Evolutionary conservation across 306 rosid species (phyloP), one percentile per base, ranked within the genome.

Genomic region (Pterocarpus santalinus): DNA sequence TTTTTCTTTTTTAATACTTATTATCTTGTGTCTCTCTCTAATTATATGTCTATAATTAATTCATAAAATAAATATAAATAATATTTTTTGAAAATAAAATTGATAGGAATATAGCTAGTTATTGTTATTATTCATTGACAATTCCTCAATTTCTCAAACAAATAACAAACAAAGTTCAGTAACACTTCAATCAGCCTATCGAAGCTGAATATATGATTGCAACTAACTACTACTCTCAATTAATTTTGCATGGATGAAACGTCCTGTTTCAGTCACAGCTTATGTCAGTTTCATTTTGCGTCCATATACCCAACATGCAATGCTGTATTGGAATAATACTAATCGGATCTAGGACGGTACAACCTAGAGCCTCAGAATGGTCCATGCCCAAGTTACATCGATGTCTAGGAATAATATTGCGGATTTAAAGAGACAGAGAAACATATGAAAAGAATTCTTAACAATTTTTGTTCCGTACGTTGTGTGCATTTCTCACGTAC

Each of bases 301-400:
- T 53, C 77, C 64, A 53, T n/a, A 49, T 9, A 15, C 75, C 75
- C 60, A 32, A 30, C 61, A 49, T 14, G 8, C 33, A 69, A 30
- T 12, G 60, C 4, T 34, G 75, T 30, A 51, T 15, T 4, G 76
- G 77, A 72, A 53, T 34, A 35, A 52, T 72, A 72, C 35, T n/a
- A 22, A 72, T 72, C 65, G 51, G 53, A 8, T 53, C 49, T 72
- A 72, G 65, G 47, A 35, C n/a, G 51, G 76, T 72, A 72, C 76
- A 34, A 2, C 76, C 76, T 72, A 72, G 32, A 32, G 75, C 49
- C 76, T 52, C 5, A 8, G 14, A 52, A 53, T 72, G 77, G 65
- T 36, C 65, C 64, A 72, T 72, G 13, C 44, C 17, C 64, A 52
- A 72, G 49, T 53, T 72, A 16, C 77, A 53, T 72, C 77, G 1